phyloP scores from a whole-genome alignment of 176 grass and related monocot species.

The Rhynchospora tenuis region DNA sequence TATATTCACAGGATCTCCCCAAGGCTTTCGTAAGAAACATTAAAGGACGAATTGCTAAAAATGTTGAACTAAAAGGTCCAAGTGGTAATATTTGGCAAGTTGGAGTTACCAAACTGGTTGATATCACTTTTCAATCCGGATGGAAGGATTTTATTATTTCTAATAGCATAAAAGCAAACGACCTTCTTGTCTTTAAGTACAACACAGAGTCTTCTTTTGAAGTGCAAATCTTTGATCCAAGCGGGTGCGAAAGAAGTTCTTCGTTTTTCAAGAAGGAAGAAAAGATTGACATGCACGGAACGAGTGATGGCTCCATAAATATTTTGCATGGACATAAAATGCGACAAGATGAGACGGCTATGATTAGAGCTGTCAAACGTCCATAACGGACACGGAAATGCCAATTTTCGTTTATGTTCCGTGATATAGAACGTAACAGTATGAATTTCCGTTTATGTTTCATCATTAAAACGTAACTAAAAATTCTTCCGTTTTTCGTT shows the following conservation, averaged over 20 bases:
- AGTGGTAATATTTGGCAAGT: slow-evolving; percentile 36
- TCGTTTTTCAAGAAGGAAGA: background rate
- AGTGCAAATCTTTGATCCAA: slow-evolving; percentile 30
- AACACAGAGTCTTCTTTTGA: slow-evolving; percentile 23
- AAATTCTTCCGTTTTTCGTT: too few species aligned
- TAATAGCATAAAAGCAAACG: slow-evolving; percentile 33
- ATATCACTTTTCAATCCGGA: slow-evolving; percentile 23
- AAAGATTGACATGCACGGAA: background rate
- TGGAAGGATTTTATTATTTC: slow-evolving; percentile 48
- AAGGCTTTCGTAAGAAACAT: slow-evolving; percentile 29
- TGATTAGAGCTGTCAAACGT: too few species aligned
- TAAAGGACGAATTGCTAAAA: slow-evolving; percentile 10
- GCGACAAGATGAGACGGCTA: background rate
- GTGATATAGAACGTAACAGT: too few species aligned
- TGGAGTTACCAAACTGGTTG: background rate
- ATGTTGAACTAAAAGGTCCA: slow-evolving; percentile 17
- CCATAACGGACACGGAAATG: too few species aligned
- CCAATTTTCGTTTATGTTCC: too few species aligned
- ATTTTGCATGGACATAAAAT: background rate
- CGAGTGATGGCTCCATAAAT: background rate
- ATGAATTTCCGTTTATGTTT: too few species aligned
- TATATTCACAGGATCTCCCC: slow-evolving; percentile 24
- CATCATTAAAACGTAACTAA: too few species aligned
- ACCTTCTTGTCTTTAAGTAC: slow-evolving; percentile 44
- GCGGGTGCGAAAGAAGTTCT: slow-evolving; percentile 39